Evolutionary conservation across 805 yeast genomes (phyloP), one percentile per base, ranked within the genome.

Genomic region (Cyberlindnera bimundalis): DNA sequence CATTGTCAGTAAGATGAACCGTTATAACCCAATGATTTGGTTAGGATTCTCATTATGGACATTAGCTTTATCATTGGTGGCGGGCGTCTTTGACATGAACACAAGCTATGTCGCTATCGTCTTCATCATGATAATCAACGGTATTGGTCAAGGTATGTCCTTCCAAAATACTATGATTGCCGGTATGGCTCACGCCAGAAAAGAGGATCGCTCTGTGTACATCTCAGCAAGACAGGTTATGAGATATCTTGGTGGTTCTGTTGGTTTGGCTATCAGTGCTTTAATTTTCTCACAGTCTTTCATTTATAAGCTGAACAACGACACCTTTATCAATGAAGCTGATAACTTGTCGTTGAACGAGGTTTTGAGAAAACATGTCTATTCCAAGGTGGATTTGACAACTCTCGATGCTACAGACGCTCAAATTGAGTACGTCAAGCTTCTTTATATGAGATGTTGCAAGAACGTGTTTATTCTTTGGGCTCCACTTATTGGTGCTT

Each of bases 211-310:
- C 33, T 79, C 84, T 0, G 78, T 78, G 11, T 76, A 76, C 12
- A 76, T 78, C 9, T 67, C 80, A 3, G 65, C 79, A 2, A 65
- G 84, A 54, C 78, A 77, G 49, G 76, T 76, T 18, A 50, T 74
- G 34, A 61, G 84, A 40, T 72, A 79, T 3, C 69, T 79, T 42
- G 85, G 84, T 13, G 81, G 81, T n/a, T 70, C 83, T 1, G 60
- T 76, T 20, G 84, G 84, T 0, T 61, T 78, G 27, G 81, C 83
- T 1, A 58, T 73, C 11, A 36, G 47, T 33, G 29, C 54, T 2
- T 33, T 52, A 31, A 48, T 52, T 3, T 52, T 48, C 73, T 17
- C 51, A 2, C 37, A 33, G 6, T 37, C 38, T 7, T 44, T 51
- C 39, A 34, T 44, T 5, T 17, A 17, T 30, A 27, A 39, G 17